Evolutionary conservation across 2,329 filamentous ascomycete genomes (phyloP), one percentile per base, ranked within the genome.

Genomic region (Aspergillus ochraceoroseus): DNA sequence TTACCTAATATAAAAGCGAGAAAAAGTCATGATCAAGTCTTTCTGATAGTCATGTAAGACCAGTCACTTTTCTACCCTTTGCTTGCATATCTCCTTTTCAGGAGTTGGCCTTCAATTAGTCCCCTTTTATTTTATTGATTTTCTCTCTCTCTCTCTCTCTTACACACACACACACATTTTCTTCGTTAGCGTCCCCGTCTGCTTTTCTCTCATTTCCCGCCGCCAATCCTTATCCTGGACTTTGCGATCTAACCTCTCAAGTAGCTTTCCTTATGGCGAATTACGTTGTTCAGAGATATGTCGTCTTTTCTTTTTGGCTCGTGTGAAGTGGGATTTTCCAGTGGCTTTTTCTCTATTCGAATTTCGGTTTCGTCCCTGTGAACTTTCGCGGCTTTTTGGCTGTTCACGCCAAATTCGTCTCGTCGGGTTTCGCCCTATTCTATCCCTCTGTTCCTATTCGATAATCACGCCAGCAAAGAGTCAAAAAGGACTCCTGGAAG

Each of bases 221-320:
- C 27, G 26, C n/a, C 32, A 20, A 32, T 26, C 28, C 32, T 40
- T 28, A 19, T 37, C n/a, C 22, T 15, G 19, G 40, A 43, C 43
- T 27, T 51, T 40, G 47, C 54, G 46, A 51, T 49, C 30, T 51
- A 48, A 42, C 44, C 46, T 44, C 48, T 38, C 28, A 45, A 37
- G 29, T 41, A 58, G 54, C 46, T 56, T 62, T 61, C 60, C 61
- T 49, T 60, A 68, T 67, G 65, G 64, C 64, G 63, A 58, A 59
- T 56, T 57, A 56, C 57, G 54, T 59, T 55, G 57, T 58, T 47
- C 59, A 62, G 55, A 67, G 65, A 68, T 62, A 68, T 68, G 65
- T 60, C 57, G 59, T 64, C 64, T 61, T 61, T 64, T 55, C 62
- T 61, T 65, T 61, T 59, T 57, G 59, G 55, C 58, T 62, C 65